A percentile compares a stretch with the other conserved stretches of the same genome.
These are phyloP conservation scores for Volvariella surrecta DNA, from an alignment of 1,284 basidiomycete species.

Conservation along the genomic window DNA sequence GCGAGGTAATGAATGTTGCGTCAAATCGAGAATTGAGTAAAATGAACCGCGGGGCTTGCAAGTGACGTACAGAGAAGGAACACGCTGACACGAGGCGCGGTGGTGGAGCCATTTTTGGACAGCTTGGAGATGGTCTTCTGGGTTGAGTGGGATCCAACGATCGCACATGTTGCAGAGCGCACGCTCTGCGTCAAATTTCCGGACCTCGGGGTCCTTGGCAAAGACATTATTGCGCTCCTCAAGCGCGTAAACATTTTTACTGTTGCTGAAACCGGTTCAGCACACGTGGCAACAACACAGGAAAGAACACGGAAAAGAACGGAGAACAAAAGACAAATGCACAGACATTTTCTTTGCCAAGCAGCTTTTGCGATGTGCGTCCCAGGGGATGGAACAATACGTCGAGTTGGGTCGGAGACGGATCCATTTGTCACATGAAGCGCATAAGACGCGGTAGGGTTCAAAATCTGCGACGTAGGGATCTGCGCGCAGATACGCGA, in stretches of 20 bases:
- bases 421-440: constrained; percentile 75
- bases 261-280: constrained; percentile 23
- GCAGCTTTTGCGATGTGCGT: constrained; percentile 65
- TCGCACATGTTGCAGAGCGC: constrained; percentile 62
- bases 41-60: constrained; percentile 12
- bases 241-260: constrained; percentile 43
- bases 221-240: constrained; percentile 52
- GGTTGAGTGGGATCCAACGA: constrained; percentile 47
- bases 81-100: constrained; percentile 36
- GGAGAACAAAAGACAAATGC: background rate
- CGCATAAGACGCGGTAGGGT: constrained; percentile 69
- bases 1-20: background rate
- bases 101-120: constrained; percentile 48
- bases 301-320: constrained; percentile 5
- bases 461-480: constrained; percentile 74
- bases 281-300: constrained; percentile 1
- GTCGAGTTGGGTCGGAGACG: constrained; percentile 72
- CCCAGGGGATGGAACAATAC: constrained; percentile 80
- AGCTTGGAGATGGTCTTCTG: constrained; percentile 43
- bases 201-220: constrained; percentile 53
- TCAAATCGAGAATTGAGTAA: background rate
- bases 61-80: constrained; percentile 5
- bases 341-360: constrained; percentile 60
- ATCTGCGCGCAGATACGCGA: constrained; percentile 62
- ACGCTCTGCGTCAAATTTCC: constrained; percentile 64